phyloP scores from a whole-genome alignment of 2,329 filamentous ascomycete genomes.

The Trichoderma breve region DNA sequence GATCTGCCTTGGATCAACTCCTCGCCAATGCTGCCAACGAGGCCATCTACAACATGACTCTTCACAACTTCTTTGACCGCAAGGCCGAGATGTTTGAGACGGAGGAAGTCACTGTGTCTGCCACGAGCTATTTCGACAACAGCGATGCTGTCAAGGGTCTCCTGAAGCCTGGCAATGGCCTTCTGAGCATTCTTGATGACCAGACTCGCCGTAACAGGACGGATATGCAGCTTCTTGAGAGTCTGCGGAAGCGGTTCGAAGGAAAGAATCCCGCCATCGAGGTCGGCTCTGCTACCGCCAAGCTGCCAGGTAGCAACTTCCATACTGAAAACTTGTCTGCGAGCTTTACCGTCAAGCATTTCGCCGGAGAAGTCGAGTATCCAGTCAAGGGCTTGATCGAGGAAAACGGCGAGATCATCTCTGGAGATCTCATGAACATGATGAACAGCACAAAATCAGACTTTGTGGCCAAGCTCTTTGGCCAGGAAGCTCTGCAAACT shows the following conservation, averaged over 20 bases:
- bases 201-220: conserved; percentile 87
- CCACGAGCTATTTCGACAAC: conserved; percentile 97
- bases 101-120: conserved; percentile 85
- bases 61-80: conserved; percentile 94
- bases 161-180: conserved; percentile 86
- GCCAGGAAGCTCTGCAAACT: conserved; percentile 91
- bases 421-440: conserved; percentile 91
- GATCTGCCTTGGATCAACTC: conserved; percentile 84
- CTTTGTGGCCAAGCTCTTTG: conserved; percentile 87
- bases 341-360: conserved; percentile 89
- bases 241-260: conserved; percentile 87
- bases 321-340: conserved; percentile 76
- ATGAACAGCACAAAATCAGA: conserved; percentile 84
- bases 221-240: conserved; percentile 87
- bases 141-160: conserved; percentile 89
- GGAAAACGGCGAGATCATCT: conserved; percentile 94
- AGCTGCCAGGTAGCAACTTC: conserved; percentile 86
- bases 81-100: conserved; percentile 91
- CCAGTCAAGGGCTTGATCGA: conserved; percentile 82
- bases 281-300: conserved; percentile 70
- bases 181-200: conserved; percentile 92
- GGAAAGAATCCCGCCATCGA: conserved; percentile 89
- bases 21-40: conserved; percentile 93
- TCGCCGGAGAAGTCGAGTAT: conserved; percentile 95
- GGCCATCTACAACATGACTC: conserved; percentile 84